Conservation (phyloP, 768 basidiomycete genomes). For the Tremella yokohamensis region DNA sequence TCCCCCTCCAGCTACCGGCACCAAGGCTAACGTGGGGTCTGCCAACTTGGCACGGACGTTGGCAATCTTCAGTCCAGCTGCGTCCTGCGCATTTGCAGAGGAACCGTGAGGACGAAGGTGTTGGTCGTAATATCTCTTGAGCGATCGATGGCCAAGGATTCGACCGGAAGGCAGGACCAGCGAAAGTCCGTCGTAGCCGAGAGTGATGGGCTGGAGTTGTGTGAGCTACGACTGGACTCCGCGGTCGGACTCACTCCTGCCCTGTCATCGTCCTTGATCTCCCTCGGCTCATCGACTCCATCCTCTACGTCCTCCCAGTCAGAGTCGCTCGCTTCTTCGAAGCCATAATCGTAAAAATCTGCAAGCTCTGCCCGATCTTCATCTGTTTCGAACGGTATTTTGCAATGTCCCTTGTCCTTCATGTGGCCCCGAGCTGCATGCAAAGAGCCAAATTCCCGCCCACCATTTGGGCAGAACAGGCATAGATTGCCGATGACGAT, state of each 20-base stretch:
- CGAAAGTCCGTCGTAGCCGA: slow-evolving; percentile 59
- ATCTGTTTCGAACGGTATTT: slow-evolving; percentile 82
- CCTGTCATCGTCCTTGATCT: slow-evolving; percentile 40
- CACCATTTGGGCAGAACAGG: slow-evolving; percentile 77
- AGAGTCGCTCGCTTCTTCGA: slow-evolving; percentile 61
- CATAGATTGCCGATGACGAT: slow-evolving; percentile 89
- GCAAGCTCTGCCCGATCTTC: slow-evolving; percentile 78
- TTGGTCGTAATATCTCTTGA: slow-evolving; percentile 82
- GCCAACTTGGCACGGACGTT: slow-evolving; percentile 70
- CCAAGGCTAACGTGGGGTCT: slow-evolving; percentile 78
- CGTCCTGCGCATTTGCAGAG: slow-evolving; percentile 39
- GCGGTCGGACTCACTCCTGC: slow-evolving; percentile 12
- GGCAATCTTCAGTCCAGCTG: slow-evolving; percentile 67
- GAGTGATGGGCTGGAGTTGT: slow-evolving; percentile 67
- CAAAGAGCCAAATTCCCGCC: slow-evolving; percentile 71
- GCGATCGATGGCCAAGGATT: slow-evolving; percentile 83
- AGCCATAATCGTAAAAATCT: slow-evolving; percentile 87
- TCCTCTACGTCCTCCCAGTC: slow-evolving; percentile 47
- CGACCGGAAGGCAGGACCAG: slow-evolving; percentile 90
- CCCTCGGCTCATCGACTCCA: slow-evolving; percentile 35
- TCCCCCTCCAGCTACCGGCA: slow-evolving; percentile 78
- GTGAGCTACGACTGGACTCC: slow-evolving; percentile 45
- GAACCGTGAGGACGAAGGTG: slow-evolving; percentile 56
- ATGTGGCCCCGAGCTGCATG: slow-evolving; percentile 93
- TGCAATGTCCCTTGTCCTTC: slow-evolving; percentile 89